Percentiles rank a stretch among this genome's conserved stretches.
Evolutionary conservation across 441 rosid genomes (phyloP).

Genomic region (Gossypium aridum): DNA sequence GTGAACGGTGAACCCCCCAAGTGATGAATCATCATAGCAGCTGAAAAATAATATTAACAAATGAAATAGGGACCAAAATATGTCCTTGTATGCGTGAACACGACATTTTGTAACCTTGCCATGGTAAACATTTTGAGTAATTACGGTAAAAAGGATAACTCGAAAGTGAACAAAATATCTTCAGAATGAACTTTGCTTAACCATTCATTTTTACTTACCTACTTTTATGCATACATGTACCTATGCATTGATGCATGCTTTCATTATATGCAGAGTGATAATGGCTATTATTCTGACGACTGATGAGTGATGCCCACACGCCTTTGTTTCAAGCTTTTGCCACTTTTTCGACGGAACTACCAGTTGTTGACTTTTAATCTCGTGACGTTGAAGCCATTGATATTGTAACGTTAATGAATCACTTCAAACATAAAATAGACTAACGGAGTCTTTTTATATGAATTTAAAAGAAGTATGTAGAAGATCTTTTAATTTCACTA

Average conservation of each 20-base stretch:
- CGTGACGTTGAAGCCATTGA: not conserved
- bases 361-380: not conserved
- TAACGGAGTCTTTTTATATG: not conserved
- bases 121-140: not conserved
- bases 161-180: not conserved
- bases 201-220: not conserved
- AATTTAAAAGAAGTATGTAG: not conserved
- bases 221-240: not conserved
- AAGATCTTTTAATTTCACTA: not conserved
- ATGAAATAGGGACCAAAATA: not conserved
- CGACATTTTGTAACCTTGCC: not conserved
- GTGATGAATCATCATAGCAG: not conserved
- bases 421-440: not conserved
- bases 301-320: not conserved
- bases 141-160: not conserved
- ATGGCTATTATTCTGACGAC: not conserved
- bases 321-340: not conserved
- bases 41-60: not conserved
- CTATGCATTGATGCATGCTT: not conserved
- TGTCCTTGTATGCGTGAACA: not conserved
- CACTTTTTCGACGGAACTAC: not conserved
- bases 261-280: not conserved
- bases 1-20: not conserved
- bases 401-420: not conserved
- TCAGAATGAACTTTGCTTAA: not conserved